Percentiles rank a stretch among this genome's conserved stretches.
phyloP scores from a whole-genome alignment of 345 rosid genomes.

The Salix arbutifolia region DNA sequence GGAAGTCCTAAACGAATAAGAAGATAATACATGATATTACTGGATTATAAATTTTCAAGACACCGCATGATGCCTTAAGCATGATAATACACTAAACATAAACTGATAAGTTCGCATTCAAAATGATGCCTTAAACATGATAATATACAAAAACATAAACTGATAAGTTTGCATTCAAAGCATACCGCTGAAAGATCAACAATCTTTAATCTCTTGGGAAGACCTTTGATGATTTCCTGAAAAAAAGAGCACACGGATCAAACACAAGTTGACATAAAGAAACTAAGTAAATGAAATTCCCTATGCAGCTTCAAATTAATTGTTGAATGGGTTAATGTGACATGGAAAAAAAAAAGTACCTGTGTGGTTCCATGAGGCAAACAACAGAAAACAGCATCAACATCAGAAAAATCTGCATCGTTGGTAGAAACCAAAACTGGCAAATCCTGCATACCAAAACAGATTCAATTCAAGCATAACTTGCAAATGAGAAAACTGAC shows the following conservation, averaged over 20 bases:
- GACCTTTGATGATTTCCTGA: conserved; percentile 83
- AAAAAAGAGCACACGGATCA: background rate
- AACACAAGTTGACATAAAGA: background rate
- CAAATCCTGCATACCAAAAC: conserved; percentile 51
- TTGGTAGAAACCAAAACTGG: conserved; percentile 65
- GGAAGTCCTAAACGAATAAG: conserved; percentile 51
- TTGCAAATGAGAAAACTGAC: background rate
- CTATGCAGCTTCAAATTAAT: background rate
- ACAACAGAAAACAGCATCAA: conserved; percentile 95
- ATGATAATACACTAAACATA: background rate
- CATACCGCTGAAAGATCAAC: conserved; percentile 97
- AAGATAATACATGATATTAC: conserved; percentile 5
- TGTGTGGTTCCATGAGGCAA: conserved; percentile 97
- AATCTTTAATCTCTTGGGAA: conserved; percentile 62
- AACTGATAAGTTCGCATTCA: background rate
- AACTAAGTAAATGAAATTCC: background rate
- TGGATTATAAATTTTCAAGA: conserved; percentile 5
- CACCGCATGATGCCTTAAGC: background rate
- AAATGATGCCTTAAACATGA: background rate
- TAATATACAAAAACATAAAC: background rate
- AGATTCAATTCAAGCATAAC: conserved; percentile 5
- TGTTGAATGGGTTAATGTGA: background rate
- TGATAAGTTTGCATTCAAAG: conserved; percentile 7
- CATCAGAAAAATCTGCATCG: conserved; percentile 76
- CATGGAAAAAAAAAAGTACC: conserved; percentile 35